These are phyloP conservation scores for Fusarium mangiferae DNA, from an alignment of 2,329 filamentous ascomycete species.

Conservation along the genomic window DNA sequence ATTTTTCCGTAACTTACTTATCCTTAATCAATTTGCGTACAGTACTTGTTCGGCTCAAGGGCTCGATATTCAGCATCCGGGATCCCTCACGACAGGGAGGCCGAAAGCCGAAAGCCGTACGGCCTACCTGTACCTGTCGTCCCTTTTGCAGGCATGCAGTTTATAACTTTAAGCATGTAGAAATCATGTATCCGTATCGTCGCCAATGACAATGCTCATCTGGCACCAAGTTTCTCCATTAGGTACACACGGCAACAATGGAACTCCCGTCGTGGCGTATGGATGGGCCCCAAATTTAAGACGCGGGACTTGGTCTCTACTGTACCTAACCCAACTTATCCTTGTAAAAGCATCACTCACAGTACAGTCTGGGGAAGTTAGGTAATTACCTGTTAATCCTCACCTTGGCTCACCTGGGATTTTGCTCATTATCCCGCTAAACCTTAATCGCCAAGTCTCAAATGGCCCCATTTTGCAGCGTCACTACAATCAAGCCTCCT, in stretches of 20 bases:
- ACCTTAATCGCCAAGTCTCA: background rate
- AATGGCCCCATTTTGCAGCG: background rate
- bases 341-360: background rate
- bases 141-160: no score
- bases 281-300: no score
- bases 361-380: conserved; percentile 23
- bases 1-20: background rate
- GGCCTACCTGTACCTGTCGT: no score
- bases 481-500: background rate
- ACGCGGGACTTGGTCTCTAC: no score
- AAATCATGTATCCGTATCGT: no score
- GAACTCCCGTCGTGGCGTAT: no score
- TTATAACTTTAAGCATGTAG: no score
- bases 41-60: conserved; percentile 41
- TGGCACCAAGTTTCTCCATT: no score
- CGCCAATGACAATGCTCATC: no score
- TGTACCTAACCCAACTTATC: background rate
- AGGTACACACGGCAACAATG: no score
- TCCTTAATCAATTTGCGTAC: background rate
- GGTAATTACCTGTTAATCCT: background rate
- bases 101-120: conserved; percentile 55
- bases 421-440: background rate
- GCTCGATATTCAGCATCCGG: conserved; percentile 7
- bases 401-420: conserved; percentile 20
- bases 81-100: conserved; percentile 51